These are phyloP conservation scores for Diospyros lotus DNA, from an alignment of 148 eudicot genomes.

Conservation along the genomic window DNA sequence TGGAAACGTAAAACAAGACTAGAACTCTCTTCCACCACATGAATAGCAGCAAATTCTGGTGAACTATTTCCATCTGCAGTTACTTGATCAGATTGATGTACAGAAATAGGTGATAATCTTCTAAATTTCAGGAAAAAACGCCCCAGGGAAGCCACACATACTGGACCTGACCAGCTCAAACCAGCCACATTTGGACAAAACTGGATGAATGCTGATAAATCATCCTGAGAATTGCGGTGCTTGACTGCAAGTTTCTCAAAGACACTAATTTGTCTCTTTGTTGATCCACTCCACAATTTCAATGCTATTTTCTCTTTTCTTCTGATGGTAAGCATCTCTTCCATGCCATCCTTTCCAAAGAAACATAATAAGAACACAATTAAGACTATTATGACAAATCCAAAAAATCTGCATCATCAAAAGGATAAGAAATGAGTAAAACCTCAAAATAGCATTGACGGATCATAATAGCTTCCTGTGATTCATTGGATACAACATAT, in stretches of 20 bases:
- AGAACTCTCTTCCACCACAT: slow-evolving; percentile 79
- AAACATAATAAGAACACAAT: slow-evolving; percentile 10
- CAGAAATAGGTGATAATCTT: slow-evolving; percentile 33
- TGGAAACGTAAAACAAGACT: slow-evolving; percentile 70
- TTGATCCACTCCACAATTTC: slow-evolving; percentile 39
- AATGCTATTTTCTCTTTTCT: slow-evolving; percentile 68
- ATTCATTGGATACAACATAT: slow-evolving; percentile 67
- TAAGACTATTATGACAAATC: not conserved
- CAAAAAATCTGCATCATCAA: slow-evolving; percentile 9
- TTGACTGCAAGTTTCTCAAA: slow-evolving; percentile 69
- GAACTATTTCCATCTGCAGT: slow-evolving; percentile 18
- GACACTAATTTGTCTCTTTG: slow-evolving; percentile 37
- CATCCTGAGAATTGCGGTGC: slow-evolving; percentile 66
- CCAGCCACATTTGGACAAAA: slow-evolving; percentile 51
- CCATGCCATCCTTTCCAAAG: slow-evolving; percentile 56
- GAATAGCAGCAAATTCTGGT: slow-evolving; percentile 69
- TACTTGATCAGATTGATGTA: slow-evolving; percentile 30
- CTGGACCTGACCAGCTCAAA: slow-evolving; percentile 91
- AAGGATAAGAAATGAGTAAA: slow-evolving; percentile 14
- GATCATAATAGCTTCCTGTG: slow-evolving; percentile 54
- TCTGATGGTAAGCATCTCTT: slow-evolving; percentile 43
- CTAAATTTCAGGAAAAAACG: slow-evolving; percentile 80
- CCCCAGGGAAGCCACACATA: slow-evolving; percentile 92
- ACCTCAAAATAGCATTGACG: slow-evolving; percentile 86
- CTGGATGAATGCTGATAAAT: slow-evolving; percentile 57